phyloP scores from a whole-genome alignment of 306 rosid species.

The Phaseolus lunatus region DNA sequence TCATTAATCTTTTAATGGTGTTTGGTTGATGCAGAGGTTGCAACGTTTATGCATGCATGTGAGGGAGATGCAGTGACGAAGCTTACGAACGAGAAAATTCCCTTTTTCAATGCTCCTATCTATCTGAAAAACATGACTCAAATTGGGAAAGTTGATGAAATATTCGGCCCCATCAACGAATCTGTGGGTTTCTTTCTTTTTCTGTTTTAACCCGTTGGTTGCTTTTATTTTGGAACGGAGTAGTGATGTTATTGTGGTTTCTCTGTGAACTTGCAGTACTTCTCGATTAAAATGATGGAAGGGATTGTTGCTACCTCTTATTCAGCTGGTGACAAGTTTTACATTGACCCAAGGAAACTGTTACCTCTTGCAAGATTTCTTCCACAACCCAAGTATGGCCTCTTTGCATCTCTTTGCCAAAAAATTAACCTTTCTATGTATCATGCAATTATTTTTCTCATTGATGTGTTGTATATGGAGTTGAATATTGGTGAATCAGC shows the following conservation, averaged over 20 bases:
- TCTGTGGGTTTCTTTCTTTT: constrained; percentile 51
- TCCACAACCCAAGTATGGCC: constrained; percentile 88
- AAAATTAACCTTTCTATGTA: background rate
- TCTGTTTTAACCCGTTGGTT: constrained; percentile 4
- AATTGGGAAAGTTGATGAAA: constrained; percentile 98
- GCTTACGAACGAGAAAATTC: constrained; percentile 84
- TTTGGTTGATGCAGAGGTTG: constrained; percentile 69
- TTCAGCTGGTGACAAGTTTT: constrained; percentile 84
- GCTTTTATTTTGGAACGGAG: background rate
- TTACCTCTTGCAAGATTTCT: constrained; percentile 97
- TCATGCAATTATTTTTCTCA: background rate
- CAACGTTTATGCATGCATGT: constrained; percentile 83
- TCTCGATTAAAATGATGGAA: constrained; percentile 90
- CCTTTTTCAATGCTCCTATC: constrained; percentile 92
- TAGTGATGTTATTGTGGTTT: constrained; percentile 23
- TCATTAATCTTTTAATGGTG: background rate
- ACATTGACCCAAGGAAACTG: constrained; percentile 87
- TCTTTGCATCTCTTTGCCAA: background rate
- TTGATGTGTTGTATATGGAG: background rate
- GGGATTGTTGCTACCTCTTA: constrained; percentile 93
- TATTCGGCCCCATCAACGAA: constrained; percentile 76
- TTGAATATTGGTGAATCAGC: background rate
- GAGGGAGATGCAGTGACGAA: constrained; percentile 97
- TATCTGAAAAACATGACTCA: constrained; percentile 95
- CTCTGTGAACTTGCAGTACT: constrained; percentile 59